These are phyloP conservation scores for Cajanus cajan DNA, from an alignment of 306 rosid genomes.

Conservation along the genomic window DNA sequence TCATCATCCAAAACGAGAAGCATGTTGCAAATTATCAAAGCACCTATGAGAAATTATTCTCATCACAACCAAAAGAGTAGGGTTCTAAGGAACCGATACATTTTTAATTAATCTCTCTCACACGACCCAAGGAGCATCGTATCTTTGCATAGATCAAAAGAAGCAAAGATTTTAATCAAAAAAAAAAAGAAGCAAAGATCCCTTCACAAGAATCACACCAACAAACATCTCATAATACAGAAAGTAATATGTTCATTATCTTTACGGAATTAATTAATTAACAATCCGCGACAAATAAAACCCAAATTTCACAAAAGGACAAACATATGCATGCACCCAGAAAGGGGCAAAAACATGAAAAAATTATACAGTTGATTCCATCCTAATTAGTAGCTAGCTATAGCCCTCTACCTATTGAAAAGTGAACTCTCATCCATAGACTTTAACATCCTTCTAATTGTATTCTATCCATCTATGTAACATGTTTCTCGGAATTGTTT, in stretches of 20 bases:
- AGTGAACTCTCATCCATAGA: slow-evolving; percentile 17
- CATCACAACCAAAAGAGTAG: neutral
- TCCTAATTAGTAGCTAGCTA: neutral
- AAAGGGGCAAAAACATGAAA: slow-evolving; percentile 11
- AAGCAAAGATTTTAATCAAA: no score
- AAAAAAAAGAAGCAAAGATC: neutral
- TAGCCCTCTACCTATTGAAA: slow-evolving; percentile 26
- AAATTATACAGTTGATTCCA: slow-evolving; percentile 8
- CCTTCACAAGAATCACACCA: neutral
- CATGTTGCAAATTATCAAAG: neutral
- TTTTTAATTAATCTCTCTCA: neutral
- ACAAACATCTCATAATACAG: neutral
- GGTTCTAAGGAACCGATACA: neutral
- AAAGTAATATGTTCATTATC: neutral
- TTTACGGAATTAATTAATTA: neutral
- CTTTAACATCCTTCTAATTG: neutral
- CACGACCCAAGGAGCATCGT: neutral
- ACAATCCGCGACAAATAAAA: slow-evolving; percentile 6
- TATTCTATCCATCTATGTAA: neutral
- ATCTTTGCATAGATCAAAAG: neutral
- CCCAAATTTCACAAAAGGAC: slow-evolving; percentile 16
- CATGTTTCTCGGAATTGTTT: slow-evolving; percentile 11
- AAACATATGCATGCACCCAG: slow-evolving; percentile 20
- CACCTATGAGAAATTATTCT: neutral
- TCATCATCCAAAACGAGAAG: neutral